Evolutionary conservation across 306 rosid species (phyloP).

Genomic region (Prunus mira): DNA sequence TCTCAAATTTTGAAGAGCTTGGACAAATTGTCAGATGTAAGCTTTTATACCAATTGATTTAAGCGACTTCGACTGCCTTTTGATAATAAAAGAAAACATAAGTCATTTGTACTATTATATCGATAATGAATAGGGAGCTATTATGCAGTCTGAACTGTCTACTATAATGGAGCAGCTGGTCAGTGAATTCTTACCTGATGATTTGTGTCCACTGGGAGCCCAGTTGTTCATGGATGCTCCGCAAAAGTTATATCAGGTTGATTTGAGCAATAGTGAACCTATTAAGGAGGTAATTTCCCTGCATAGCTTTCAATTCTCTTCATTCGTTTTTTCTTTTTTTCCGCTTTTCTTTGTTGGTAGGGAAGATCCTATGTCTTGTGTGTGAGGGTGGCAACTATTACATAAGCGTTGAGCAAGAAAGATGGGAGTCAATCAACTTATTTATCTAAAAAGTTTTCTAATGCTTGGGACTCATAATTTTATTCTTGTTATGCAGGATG

Average conservation of each 20-base stretch:
- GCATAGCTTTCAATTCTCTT: neutral
- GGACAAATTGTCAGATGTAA: conserved; percentile 59
- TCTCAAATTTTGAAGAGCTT: conserved; percentile 64
- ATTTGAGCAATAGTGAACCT: conserved; percentile 22
- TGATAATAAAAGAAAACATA: neutral
- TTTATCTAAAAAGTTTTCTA: neutral
- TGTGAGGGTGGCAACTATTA: neutral
- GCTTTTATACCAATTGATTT: neutral
- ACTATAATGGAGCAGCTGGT: conserved; percentile 57
- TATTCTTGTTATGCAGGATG: conserved; percentile 40
- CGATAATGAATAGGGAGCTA: neutral
- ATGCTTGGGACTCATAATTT: conserved; percentile 19
- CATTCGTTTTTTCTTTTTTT: neutral
- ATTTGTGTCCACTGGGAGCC: conserved; percentile 55
- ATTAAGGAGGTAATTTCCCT: conserved; percentile 26
- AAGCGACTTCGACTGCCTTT: neutral
- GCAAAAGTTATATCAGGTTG: conserved; percentile 33
- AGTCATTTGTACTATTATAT: neutral
- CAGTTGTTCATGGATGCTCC: conserved; percentile 46
- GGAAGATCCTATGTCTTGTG: neutral
- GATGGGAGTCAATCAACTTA: too few relatives aligned
- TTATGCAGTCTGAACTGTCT: conserved; percentile 55
- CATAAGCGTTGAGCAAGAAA: neutral
- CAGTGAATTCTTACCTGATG: conserved; percentile 62
- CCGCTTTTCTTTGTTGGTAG: neutral